phyloP scores from a whole-genome alignment of 1,139 yeast genomes.

The Lodderomyces beijingensis region DNA sequence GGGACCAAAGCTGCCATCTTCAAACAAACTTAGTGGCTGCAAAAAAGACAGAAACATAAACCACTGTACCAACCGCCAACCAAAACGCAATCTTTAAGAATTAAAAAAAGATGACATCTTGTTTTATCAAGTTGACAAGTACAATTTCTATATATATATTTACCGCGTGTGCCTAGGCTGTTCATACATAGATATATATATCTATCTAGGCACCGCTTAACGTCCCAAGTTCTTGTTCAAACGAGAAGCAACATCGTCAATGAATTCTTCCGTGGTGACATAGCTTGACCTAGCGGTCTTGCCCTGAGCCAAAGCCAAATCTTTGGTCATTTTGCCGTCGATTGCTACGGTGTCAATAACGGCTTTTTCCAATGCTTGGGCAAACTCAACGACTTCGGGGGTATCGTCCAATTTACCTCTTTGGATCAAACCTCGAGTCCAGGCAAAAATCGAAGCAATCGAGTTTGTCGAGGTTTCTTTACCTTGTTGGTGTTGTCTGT shows the following conservation, averaged over 20 bases:
- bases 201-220: neutral
- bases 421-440: conserved; percentile 90
- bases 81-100: too few species aligned
- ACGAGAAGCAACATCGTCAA: conserved; percentile 63
- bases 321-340: conserved; percentile 93
- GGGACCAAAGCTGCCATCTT: too few species aligned
- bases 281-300: conserved; percentile 74
- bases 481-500: conserved; percentile 90
- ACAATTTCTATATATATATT: neutral
- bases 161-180: too few species aligned
- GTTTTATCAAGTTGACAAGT: too few species aligned
- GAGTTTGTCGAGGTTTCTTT: conserved; percentile 97
- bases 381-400: conserved; percentile 79
- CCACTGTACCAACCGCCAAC: too few species aligned
- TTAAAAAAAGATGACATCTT: too few species aligned
- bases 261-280: conserved; percentile 87
- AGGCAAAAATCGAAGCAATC: conserved; percentile 95
- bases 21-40: too few species aligned
- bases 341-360: conserved; percentile 80
- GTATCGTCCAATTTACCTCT: conserved; percentile 87
- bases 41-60: too few species aligned
- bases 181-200: too few species aligned
- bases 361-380: conserved; percentile 71
- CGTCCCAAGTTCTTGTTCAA: conserved; percentile 28
- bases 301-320: conserved; percentile 84